These are phyloP conservation scores for Cymbopogon citratus DNA, from an alignment of 176 grass and related monocot species.

Conservation along the genomic window DNA sequence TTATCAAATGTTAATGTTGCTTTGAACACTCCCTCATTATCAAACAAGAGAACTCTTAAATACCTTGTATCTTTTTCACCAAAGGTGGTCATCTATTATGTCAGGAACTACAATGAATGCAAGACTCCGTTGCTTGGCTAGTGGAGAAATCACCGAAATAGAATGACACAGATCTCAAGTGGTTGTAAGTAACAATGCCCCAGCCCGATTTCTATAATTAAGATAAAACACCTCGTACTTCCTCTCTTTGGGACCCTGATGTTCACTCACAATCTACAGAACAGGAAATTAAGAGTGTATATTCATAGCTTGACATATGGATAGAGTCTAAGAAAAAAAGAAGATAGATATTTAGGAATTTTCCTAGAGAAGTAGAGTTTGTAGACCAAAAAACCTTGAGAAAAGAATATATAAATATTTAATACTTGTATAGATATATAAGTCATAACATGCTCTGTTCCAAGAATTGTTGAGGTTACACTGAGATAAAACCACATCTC, in stretches of 20 bases:
- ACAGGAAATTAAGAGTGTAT: neutral
- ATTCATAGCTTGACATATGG: neutral
- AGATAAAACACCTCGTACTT: slow-evolving; percentile 63
- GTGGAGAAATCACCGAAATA: slow-evolving; percentile 29
- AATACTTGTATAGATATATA: neutral
- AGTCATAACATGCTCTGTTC: slow-evolving; percentile 70
- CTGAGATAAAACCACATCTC: slow-evolving; percentile 59
- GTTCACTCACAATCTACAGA: slow-evolving; percentile 50
- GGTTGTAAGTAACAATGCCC: slow-evolving; percentile 44
- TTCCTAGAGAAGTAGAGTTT: neutral
- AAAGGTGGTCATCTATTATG: slow-evolving; percentile 44
- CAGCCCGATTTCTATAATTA: slow-evolving; percentile 72
- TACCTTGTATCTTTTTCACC: slow-evolving; percentile 44
- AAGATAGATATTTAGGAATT: neutral
- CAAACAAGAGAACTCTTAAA: slow-evolving; percentile 36
- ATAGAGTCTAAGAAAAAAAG: neutral
- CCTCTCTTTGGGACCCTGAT: slow-evolving; percentile 29
- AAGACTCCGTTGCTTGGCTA: slow-evolving; percentile 46
- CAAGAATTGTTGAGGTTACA: slow-evolving; percentile 59
- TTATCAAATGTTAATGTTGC: too few species aligned
- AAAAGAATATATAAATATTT: neutral
- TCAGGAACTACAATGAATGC: slow-evolving; percentile 48
- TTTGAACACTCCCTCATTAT: slow-evolving; percentile 34
- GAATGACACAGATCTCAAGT: slow-evolving; percentile 35
- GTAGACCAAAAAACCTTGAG: neutral